These are phyloP conservation scores for Saccharomycopsis hybrid DNA, from an alignment of 1,139 yeast species.

Conservation along the genomic window DNA sequence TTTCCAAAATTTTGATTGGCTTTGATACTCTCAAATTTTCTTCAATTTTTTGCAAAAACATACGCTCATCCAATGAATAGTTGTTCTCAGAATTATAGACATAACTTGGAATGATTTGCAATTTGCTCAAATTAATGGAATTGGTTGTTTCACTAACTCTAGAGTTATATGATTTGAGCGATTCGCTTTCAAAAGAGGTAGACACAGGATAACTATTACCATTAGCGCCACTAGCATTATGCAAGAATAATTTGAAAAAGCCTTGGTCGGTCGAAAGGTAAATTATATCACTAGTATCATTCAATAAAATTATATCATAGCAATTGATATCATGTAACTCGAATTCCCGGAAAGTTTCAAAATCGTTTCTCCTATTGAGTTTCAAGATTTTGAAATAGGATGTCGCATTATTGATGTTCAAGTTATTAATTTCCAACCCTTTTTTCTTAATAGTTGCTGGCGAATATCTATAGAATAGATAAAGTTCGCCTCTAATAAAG, in stretches of 20 bases:
- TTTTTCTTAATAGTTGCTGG: constrained; percentile 19
- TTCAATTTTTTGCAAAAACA: constrained; percentile 18
- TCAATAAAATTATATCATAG: constrained; percentile 15
- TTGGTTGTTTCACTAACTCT: background rate
- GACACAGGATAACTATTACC: background rate
- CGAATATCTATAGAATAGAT: constrained; percentile 16
- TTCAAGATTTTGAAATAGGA: constrained; percentile 17
- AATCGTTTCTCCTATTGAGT: constrained; percentile 13
- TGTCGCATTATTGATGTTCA: constrained; percentile 5
- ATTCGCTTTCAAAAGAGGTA: background rate
- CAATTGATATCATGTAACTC: constrained; percentile 17
- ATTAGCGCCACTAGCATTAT: background rate
- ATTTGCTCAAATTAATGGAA: constrained; percentile 3
- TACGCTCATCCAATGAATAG: constrained; percentile 17
- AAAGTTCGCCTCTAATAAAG: constrained; percentile 14
- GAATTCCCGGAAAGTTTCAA: constrained; percentile 15
- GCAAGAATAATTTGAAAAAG: constrained; percentile 13
- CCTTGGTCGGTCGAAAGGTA: constrained; percentile 18
- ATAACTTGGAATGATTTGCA: constrained; percentile 19
- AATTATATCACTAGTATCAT: constrained; percentile 15
- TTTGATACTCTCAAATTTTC: constrained; percentile 10
- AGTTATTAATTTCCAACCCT: constrained; percentile 17
- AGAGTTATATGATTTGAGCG: background rate
- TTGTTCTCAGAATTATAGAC: constrained; percentile 13
- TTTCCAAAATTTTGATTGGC: constrained; percentile 18